Evolutionary conservation across 257 asterid genomes (phyloP), one percentile per base, ranked within the genome.

Genomic region (Solanum raphanifolium): DNA sequence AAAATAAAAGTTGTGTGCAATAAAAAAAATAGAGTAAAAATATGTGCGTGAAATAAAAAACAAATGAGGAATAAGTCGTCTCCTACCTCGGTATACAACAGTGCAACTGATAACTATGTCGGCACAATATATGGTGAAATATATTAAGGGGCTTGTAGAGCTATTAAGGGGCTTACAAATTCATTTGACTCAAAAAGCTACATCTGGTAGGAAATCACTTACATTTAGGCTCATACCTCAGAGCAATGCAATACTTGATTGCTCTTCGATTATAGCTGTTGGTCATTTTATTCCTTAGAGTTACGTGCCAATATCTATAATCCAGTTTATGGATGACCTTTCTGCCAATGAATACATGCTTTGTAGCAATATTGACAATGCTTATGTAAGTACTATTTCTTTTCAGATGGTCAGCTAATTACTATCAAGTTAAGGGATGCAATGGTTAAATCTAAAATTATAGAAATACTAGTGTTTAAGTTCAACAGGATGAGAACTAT

Each of bases 171-270:
- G 23, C 86, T 27, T 60, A 65, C 41, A 90, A 65, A 84, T 71
- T 87, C 85, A 79, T 69, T 43, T 60, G 13, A 72, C 79, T 76
- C 82, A 62, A 83, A 23, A 9, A 38, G 81, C 87, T 66, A 85
- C 81, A 90, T 85, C 88, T 72, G 93, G 94, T 90, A 95, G 99
- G 97, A 92, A 95, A 86, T 93, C 98, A 55, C 90, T 96, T 90
- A 95, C 93, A 69, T 96, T 94, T 91, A 92, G 93, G 94, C 98
- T 96, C 89, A 93, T 94, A 95, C 99, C 98, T 72, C 97, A 94
- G 89, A 91, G 96, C 92, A 97, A 93, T 90, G 99, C 98, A 41
- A 86, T 97, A 87, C 90, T 97, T 89, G 98, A 97, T 89, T 97
- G 98, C 89, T 89, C 95, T 86, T 94, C 94, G 6, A 89, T 97